Percentiles rank a stretch among this genome's conserved stretches.
Conservation (phyloP, 1,139 yeast species). For the Suhomyces atakaporum region DNA sequence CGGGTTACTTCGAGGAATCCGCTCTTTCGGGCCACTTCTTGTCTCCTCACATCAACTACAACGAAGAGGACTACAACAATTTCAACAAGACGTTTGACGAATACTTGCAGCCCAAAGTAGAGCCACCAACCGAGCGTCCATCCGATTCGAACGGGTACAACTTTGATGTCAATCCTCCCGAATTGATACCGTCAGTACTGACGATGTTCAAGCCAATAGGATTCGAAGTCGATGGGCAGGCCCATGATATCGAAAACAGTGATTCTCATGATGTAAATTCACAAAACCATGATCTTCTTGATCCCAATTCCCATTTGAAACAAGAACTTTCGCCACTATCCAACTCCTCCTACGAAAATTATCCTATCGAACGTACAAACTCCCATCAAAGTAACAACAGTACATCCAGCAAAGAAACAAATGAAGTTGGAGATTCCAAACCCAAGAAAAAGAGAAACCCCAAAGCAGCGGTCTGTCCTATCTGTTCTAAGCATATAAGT, state of each 20-base stretch:
- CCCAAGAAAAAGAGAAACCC: conserved; percentile 32
- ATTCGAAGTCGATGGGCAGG: conserved; percentile 8
- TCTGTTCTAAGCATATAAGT: conserved; percentile 46
- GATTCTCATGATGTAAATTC: too few species aligned
- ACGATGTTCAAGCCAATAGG: conserved; percentile 7
- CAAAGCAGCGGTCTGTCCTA: conserved; percentile 43
- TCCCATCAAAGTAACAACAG: conserved; percentile 31
- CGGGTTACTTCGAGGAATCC: conserved; percentile 38
- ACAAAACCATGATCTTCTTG: conserved; percentile 4
- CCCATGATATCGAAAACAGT: conserved; percentile 3
- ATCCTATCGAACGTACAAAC: conserved; percentile 9
- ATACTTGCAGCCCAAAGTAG: conserved; percentile 9
- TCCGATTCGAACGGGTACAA: conserved; percentile 26
- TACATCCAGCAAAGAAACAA: conserved; percentile 7
- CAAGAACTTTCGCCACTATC: conserved; percentile 5
- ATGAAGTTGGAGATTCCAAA: conserved; percentile 10
- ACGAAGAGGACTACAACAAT: conserved; percentile 13
- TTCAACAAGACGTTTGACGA: conserved; percentile 13
- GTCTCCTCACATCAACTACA: conserved; percentile 14
- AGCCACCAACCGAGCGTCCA: conserved; percentile 5
- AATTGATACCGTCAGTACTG: conserved; percentile 9
- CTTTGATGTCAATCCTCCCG: conserved; percentile 19
- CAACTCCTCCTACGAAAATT: conserved; percentile 8
- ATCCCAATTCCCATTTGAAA: neutral
- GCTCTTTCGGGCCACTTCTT: conserved; percentile 9